Conservation (phyloP, 176 grass and related monocot genomes). For the Urochloa ruziziensis region DNA sequence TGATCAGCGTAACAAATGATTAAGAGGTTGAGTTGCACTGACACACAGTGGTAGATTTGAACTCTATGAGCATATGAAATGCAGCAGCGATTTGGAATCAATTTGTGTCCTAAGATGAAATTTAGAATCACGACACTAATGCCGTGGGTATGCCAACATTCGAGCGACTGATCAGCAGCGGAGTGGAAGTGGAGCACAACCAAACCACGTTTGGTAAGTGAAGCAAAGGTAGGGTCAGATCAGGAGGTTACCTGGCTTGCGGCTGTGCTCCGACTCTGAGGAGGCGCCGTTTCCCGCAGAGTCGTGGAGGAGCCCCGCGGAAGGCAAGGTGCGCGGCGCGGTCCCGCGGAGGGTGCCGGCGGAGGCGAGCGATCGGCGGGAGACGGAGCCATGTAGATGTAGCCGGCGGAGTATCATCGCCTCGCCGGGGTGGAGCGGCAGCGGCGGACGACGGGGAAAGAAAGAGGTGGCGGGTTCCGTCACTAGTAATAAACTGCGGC, state of each 20-base stretch:
- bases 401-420: conserved; percentile 29
- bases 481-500: no score
- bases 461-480: no score
- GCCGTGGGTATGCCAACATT: neutral
- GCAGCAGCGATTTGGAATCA: no score
- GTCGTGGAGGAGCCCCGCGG: conserved; percentile 12
- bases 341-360: neutral
- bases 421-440: neutral
- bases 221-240: neutral
- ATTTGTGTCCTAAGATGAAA: neutral
- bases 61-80: neutral
- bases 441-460: no score
- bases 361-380: neutral
- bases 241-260: conserved; percentile 8
- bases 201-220: no score
- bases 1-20: neutral
- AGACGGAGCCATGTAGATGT: neutral
- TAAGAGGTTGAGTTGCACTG: neutral
- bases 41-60: neutral
- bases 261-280: conserved; percentile 13
- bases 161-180: neutral
- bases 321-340: neutral
- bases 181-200: no score
- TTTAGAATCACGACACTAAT: neutral
- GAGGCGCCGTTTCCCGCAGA: neutral